These are phyloP conservation scores for Psilocybe cubensis DNA, from an alignment of 768 basidiomycete genomes.

Conservation along the genomic window DNA sequence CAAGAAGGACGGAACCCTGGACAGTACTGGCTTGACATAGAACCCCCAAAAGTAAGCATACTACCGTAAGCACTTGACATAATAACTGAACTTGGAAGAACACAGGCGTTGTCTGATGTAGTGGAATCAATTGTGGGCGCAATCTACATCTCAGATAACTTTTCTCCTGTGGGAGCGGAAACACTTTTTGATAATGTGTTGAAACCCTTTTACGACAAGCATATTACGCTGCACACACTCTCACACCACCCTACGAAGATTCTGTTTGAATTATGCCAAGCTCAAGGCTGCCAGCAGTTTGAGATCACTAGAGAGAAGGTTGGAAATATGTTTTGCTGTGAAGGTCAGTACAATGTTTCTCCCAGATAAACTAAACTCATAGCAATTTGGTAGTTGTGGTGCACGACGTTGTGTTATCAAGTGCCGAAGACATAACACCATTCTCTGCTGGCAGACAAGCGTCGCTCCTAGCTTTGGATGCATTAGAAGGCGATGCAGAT, in stretches of 20 bases:
- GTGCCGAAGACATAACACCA: slow-evolving; percentile 52
- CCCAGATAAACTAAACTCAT: not conserved
- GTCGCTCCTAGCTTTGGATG: slow-evolving; percentile 69
- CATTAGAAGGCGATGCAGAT: slow-evolving; percentile 63
- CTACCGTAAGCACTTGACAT: not conserved
- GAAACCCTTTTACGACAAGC: slow-evolving; percentile 78
- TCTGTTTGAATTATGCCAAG: slow-evolving; percentile 74
- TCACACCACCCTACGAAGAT: slow-evolving; percentile 79
- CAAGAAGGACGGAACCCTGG: slow-evolving; percentile 55
- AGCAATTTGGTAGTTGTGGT: slow-evolving; percentile 54
- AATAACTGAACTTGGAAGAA: slow-evolving; percentile 4
- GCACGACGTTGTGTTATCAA: slow-evolving; percentile 67
- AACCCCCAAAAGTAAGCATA: slow-evolving; percentile 71
- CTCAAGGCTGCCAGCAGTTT: slow-evolving; percentile 71
- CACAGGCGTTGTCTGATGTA: slow-evolving; percentile 75
- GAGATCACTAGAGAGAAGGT: slow-evolving; percentile 57
- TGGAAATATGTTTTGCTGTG: slow-evolving; percentile 44
- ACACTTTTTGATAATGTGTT: slow-evolving; percentile 68
- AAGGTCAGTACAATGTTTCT: slow-evolving; percentile 44
- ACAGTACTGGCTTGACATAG: slow-evolving; percentile 80
- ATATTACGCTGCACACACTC: slow-evolving; percentile 73
- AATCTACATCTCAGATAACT: slow-evolving; percentile 76
- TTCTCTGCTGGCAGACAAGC: slow-evolving; percentile 62
- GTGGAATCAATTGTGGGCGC: slow-evolving; percentile 83
- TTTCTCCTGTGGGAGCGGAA: slow-evolving; percentile 62